A percentile compares a stretch with the other conserved stretches of the same genome.
phyloP scores from a whole-genome alignment of 169 alveolate genomes.

The Plasmodium vinckei region DNA sequence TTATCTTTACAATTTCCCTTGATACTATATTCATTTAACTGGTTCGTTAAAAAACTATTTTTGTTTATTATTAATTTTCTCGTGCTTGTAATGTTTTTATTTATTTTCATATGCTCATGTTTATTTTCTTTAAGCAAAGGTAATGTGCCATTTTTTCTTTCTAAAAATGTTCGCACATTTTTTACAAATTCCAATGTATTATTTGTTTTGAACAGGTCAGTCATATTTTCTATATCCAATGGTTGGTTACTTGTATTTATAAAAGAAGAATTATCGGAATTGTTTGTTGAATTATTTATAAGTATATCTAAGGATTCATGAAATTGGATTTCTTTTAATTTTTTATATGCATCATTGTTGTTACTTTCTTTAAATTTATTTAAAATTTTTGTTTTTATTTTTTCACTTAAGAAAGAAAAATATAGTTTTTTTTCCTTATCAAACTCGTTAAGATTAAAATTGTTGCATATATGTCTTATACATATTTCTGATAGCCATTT shows the following conservation, averaged over 20 bases:
- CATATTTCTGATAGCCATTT: constrained; percentile 42
- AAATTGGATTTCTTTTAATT: constrained; percentile 24
- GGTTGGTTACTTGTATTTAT: constrained; percentile 7
- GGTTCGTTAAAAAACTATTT: no score
- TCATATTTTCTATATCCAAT: background rate
- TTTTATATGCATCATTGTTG: background rate
- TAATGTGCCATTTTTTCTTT: background rate
- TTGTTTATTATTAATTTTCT: no score
- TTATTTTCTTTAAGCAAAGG: background rate
- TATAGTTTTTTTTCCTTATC: constrained; percentile 20
- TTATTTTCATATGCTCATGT: background rate
- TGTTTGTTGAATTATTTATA: constrained; percentile 28
- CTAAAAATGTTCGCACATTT: constrained; percentile 30
- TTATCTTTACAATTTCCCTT: no score
- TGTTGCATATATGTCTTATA: constrained; percentile 37
- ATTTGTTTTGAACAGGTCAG: constrained; percentile 37
- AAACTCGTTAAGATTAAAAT: constrained; percentile 21
- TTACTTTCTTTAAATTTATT: constrained; percentile 18
- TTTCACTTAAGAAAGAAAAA: constrained; percentile 19
- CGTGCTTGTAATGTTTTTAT: background rate
- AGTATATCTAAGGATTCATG: constrained; percentile 12
- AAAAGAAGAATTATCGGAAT: constrained; percentile 1
- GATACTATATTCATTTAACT: no score
- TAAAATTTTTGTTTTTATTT: constrained; percentile 43
- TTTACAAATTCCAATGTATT: constrained; percentile 18